phyloP scores from a whole-genome alignment of 2,329 filamentous ascomycete species.

The Nothopassalora personata region DNA sequence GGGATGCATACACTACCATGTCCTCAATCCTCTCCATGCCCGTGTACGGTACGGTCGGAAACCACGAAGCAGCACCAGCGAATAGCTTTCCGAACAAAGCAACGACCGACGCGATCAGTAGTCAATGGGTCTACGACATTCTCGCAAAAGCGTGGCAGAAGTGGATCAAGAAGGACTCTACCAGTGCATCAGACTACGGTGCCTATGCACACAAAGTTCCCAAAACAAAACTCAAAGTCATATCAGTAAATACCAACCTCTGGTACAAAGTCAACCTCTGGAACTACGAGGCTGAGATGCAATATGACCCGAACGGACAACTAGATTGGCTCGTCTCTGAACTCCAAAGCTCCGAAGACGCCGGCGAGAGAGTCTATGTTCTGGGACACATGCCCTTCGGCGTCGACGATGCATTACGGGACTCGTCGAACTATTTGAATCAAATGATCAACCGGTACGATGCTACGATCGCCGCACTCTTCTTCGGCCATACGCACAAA shows the following conservation, averaged over 20 bases:
- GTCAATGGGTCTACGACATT: constrained; percentile 51
- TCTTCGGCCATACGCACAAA: constrained; percentile 53
- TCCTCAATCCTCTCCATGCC: constrained; percentile 40
- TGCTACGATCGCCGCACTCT: constrained; percentile 51
- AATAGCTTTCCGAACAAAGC: constrained; percentile 19
- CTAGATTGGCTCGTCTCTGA: constrained; percentile 51
- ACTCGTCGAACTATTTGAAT: constrained; percentile 37
- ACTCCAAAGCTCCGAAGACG: constrained; percentile 49
- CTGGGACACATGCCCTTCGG: constrained; percentile 54
- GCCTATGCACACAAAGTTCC: constrained; percentile 46
- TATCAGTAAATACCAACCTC: constrained; percentile 56
- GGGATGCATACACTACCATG: constrained; percentile 41
- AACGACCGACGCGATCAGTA: constrained; percentile 19
- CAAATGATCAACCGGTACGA: constrained; percentile 44
- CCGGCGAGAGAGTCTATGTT: constrained; percentile 51
- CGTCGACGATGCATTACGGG: constrained; percentile 47
- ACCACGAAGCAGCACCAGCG: constrained; percentile 47
- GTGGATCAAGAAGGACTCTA: constrained; percentile 43
- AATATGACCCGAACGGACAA: constrained; percentile 49
- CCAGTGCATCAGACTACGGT: constrained; percentile 38
- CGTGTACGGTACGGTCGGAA: constrained; percentile 52
- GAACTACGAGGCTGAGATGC: constrained; percentile 48
- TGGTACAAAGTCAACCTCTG: constrained; percentile 57
- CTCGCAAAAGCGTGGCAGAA: constrained; percentile 44
- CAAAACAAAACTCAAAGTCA: constrained; percentile 46